Evolutionary conservation across 1,284 basidiomycete genomes (phyloP).

Genomic region (Abortiporus biennis): DNA sequence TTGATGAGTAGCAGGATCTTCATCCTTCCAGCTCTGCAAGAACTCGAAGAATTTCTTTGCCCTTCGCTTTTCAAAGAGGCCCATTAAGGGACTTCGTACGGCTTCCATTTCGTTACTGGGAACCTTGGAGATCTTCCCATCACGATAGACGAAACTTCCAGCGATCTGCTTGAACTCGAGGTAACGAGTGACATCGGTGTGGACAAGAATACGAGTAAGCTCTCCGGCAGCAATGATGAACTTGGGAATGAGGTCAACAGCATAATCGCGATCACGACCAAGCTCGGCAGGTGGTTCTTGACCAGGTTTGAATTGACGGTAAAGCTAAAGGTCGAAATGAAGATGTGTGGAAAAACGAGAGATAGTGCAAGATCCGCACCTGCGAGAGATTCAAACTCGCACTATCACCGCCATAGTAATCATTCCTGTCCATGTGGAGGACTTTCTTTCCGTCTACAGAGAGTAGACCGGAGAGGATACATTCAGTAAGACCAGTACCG

Average conservation of each 20-base stretch:
- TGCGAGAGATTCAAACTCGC: constrained; percentile 97
- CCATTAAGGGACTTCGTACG: constrained; percentile 92
- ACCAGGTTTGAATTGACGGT: constrained; percentile 89
- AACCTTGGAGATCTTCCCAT: constrained; percentile 96
- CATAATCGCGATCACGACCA: constrained; percentile 93
- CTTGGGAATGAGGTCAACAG: constrained; percentile 92
- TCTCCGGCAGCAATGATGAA: constrained; percentile 99
- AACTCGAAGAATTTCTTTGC: constrained; percentile 99
- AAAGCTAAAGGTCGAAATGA: constrained; percentile 59
- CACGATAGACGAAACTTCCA: constrained; percentile 96
- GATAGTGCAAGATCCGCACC: no score
- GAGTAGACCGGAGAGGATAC: constrained; percentile 93
- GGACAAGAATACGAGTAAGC: constrained; percentile 96
- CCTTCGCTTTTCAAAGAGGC: constrained; percentile 95
- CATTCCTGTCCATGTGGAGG: constrained; percentile 98
- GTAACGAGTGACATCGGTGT: constrained; percentile 98
- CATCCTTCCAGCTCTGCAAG: constrained; percentile 92
- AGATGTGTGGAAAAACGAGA: constrained; percentile 9
- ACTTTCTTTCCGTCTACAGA: constrained; percentile 99
- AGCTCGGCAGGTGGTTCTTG: constrained; percentile 70
- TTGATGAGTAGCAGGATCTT: constrained; percentile 93
- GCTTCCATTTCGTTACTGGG: constrained; percentile 98
- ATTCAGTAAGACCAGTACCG: constrained; percentile 96
- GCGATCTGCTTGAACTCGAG: constrained; percentile 99
- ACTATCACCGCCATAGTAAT: constrained; percentile 98